Evolutionary conservation across 345 rosid genomes (phyloP), one percentile per base, ranked within the genome.

Genomic region (Abelmoschus esculentus): DNA sequence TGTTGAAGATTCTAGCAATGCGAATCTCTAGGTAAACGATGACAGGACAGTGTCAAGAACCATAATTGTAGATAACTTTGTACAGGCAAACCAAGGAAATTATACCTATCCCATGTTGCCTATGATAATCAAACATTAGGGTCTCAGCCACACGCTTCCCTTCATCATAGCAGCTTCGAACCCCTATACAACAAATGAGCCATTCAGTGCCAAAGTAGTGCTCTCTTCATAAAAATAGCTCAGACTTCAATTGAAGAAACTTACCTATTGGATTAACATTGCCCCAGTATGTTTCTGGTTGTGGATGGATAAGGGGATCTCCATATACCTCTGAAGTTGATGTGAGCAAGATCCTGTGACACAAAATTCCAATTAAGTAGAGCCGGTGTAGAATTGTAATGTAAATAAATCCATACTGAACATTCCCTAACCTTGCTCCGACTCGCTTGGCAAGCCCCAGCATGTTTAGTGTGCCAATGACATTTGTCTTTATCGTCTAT

Each of bases 111-210:
- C 98, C 97, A 72, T 92, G 98, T 71, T 92, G 98, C 80, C 96
- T 89, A 77, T 92, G 98, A 80, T 92, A 92, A 79, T 92, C 98
- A 80, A 90, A 92, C 98, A 92, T 92, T 68, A 90, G 83, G 52
- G 98, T 92, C 79, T 92, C 96, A 74, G 98, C 98, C 34, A 90
- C 98, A 74, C 96, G 95, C 87, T 92, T 92, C 77, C 98, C 98
- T 84, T 92, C 96, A 74, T 92, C 97, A 61, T 91, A 91, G 85
- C 97, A 95, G 81, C 99, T 91, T 62, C 96, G 78, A 70, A 95
- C 97, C 67, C 96, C 96, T 91, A 36, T 7, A 36, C 0, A 7
- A 36, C 0, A 36, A 36, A 36, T 1, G 40, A 36, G 40, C 8
- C 40, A 36, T 36, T 36, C 40, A 36, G 8, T 36, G 40, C 40